phyloP scores from a whole-genome alignment of 2,329 filamentous ascomycete species.

The Phialophora tarda region DNA sequence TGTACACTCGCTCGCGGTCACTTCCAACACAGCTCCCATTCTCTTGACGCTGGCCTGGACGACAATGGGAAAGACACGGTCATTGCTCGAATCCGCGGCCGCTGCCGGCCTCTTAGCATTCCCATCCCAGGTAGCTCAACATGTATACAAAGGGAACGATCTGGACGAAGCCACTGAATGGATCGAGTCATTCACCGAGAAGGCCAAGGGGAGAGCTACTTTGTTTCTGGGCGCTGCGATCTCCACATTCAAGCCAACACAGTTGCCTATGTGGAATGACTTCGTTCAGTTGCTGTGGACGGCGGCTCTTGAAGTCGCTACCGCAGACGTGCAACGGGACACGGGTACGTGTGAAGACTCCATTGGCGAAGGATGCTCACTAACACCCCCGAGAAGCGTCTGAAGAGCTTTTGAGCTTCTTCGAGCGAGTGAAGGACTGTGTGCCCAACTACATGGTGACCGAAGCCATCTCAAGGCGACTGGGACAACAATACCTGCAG shows the following conservation, averaged over 20 bases:
- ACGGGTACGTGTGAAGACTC: slow-evolving; percentile 1
- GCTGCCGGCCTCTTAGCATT: slow-evolving; percentile 1
- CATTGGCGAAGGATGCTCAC: not conserved
- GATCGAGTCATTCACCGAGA: slow-evolving; percentile 12
- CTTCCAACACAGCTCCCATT: not conserved
- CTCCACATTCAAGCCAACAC: slow-evolving; percentile 14
- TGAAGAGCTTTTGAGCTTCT: not conserved
- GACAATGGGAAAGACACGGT: not conserved
- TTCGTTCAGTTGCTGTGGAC: slow-evolving; percentile 14
- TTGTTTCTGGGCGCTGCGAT: slow-evolving; percentile 15
- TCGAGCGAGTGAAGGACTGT: slow-evolving; percentile 4
- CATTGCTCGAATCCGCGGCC: slow-evolving; percentile 5
- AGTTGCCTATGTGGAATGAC: slow-evolving; percentile 14
- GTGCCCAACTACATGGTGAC: slow-evolving; percentile 21
- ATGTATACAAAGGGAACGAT: not conserved
- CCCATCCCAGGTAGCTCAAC: not conserved
- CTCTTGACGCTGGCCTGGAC: not conserved
- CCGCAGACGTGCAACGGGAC: slow-evolving; percentile 7
- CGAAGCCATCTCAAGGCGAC: slow-evolving; percentile 14
- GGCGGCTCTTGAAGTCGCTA: not conserved
- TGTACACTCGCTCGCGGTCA: not conserved
- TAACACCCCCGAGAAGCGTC: not conserved
- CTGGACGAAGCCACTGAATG: slow-evolving; percentile 1
- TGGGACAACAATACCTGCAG: slow-evolving; percentile 12
- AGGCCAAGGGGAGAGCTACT: slow-evolving; percentile 8